Evolutionary conservation across 2,329 filamentous ascomycete species (phyloP).

Genomic region (Phyllosticta capitalensis): DNA sequence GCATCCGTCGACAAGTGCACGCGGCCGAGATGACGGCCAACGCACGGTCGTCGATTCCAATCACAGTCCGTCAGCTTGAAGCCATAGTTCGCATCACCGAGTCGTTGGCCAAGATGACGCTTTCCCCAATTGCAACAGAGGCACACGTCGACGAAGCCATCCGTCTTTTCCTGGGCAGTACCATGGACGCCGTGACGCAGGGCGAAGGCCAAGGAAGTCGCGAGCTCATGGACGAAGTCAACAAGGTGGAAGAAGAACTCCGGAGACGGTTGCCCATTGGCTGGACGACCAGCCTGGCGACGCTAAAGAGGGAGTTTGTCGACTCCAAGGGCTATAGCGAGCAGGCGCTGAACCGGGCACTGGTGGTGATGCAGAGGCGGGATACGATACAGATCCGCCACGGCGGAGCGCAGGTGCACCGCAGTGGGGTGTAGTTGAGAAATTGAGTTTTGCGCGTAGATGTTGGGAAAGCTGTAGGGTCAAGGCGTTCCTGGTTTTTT

Average conservation of each 20-base stretch:
- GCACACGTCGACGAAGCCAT: slow-evolving; percentile 95
- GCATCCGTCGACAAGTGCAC: slow-evolving; percentile 89
- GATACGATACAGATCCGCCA: slow-evolving; percentile 79
- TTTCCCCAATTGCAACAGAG: slow-evolving; percentile 80
- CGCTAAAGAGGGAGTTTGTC: slow-evolving; percentile 80
- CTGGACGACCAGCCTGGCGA: slow-evolving; percentile 86
- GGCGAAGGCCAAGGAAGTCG: slow-evolving; percentile 69
- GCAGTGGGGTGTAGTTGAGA: slow-evolving; percentile 51
- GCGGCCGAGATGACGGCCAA: slow-evolving; percentile 84
- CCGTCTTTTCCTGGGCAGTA: slow-evolving; percentile 87
- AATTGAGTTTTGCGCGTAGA: not conserved
- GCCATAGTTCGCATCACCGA: slow-evolving; percentile 86
- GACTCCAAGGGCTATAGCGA: slow-evolving; percentile 86
- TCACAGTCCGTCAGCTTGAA: slow-evolving; percentile 92
- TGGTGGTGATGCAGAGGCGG: slow-evolving; percentile 77
- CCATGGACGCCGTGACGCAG: slow-evolving; percentile 95
- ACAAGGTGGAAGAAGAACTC: slow-evolving; percentile 80
- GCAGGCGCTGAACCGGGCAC: slow-evolving; percentile 69
- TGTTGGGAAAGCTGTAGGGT: not conserved
- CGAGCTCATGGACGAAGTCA: slow-evolving; percentile 83
- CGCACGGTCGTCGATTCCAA: slow-evolving; percentile 84
- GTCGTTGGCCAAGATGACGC: slow-evolving; percentile 80
- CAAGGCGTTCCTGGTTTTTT: not conserved
- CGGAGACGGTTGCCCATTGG: slow-evolving; percentile 82
- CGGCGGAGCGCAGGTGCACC: slow-evolving; percentile 64